Base-by-base conservation (phyloP, 176 grass and related monocot genomes). In the Themeda triandra region DNA sequence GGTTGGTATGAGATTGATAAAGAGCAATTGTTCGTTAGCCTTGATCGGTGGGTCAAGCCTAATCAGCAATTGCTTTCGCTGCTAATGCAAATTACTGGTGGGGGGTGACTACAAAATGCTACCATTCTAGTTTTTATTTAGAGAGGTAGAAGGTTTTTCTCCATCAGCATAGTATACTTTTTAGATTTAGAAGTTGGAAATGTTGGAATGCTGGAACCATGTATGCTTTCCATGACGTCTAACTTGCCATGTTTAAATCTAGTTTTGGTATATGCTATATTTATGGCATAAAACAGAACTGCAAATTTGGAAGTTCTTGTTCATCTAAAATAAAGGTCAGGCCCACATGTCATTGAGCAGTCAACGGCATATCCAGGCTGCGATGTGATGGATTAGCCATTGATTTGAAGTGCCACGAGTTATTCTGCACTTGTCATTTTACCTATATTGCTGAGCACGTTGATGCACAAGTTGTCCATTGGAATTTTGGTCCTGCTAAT, bases 381-480 rank as follows among this genome's bases (percentile, higher is more conserved):
- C 24, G 8, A 30, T 73, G 14, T 73, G 42, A 48, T 49, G 41
- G 69, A 30, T 73, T 48, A 48, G 15, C 15, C 24, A 25, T 30
- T 19, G 30, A 18, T 53, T 79, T 79, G 31, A 73, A 37, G 67
- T 66, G 33, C 42, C 44, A 51, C 17, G 17, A 46, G 71, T 82
- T 76, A 87, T 87, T 73, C 8, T 44, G 7, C 42, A 13, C 42
- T 83, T 87, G 30, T 82, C n/a, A n/a, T n/a, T n/a, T n/a, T n/a
- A n/a, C n/a, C n/a, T n/a, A n/a, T n/a, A n/a, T n/a, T n/a, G n/a
- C n/a, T 88, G 45, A 73, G 46, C 49, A 79, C 68, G 45, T 27
- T 13, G 49, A 45, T 28, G 63, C 46, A 68, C 71, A 65, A 73
- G 6, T 29, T 68, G 21, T 75, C 76, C 35, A 77, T 28, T 39